Evolutionary conservation across 148 eudicot genomes (phyloP), one percentile per base, ranked within the genome.

Genomic region (Rhododendron simsii): DNA sequence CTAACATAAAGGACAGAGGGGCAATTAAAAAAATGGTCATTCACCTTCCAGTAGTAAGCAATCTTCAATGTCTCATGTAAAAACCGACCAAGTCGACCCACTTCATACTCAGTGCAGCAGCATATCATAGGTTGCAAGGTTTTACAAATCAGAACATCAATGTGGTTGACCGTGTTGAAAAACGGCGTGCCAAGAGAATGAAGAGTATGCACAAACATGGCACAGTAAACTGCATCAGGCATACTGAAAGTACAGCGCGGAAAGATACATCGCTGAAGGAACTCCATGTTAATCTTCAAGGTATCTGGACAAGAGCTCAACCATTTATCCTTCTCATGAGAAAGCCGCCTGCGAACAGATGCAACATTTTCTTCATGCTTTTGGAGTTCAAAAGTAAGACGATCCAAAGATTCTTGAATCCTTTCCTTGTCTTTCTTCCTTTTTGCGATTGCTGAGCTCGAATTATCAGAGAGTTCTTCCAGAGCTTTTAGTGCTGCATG

Each of bases 41-140:
- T 79, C 86, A 97, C 98, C 99, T 97, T 97, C 99, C 99, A 97
- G 86, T 91, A 81, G 88, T 94, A 97, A 26, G 99, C 98, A 87
- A 91, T 94, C 90, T 93, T 95, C 73, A 97, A 89, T 8, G 99
- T 97, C 92, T 97, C 99, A 87, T 87, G 94, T 83, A 97, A 84
- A 87, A 98, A 98, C 88, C 96, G 94, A 83, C 98, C 99, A 23
- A 98, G 98, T 85, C 99, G 92, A 81, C 98, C 99, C 44, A 91
- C 99, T 90, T 98, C 99, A 91, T 95, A 98, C 90, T 98, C 99
- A 11, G 99, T 97, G 90, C 98, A 95, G 89, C 99, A 94, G 89
- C 98, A 98, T 86, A 98, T 95, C 99, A 98, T 98, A 13, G 99
- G 99, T 90, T 98, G 99, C 78, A 98, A 90, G 8, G 99, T 98